Evolutionary conservation across 2,329 filamentous ascomycete species (phyloP), one percentile per base, ranked within the genome.

Genomic region (Chrysosporium queenslandicum): DNA sequence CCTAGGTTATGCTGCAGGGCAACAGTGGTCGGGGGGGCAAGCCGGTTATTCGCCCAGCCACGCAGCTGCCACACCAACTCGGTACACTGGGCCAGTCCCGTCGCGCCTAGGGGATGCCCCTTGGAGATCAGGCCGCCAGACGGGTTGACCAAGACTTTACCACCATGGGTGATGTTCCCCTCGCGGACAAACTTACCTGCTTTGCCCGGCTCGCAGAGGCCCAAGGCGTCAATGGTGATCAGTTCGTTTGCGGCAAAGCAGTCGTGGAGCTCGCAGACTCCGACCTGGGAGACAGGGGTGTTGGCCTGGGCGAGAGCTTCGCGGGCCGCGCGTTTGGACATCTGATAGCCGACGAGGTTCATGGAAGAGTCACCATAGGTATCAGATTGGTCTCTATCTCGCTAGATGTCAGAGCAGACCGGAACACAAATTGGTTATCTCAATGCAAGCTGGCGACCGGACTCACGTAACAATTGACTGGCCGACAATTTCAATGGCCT

Each of bases 221-320:
- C 62, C 1, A 65, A 45, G 1, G 55, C 58, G 21, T 65, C 63
- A 18, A 64, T 53, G 1, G 58, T 53, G 1, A 60, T 43, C 43
- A 65, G 45, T 53, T 63, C 59, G 47, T 65, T 65, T 4, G 62
- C 59, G 1, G 60, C 58, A 53, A 65, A 65, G 54, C 63, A 65
- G 54, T 65, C 63, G 40, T 65, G 63, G 6, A 65, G 55, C 51
- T 65, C 63, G 43, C 55, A 58, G 14, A 64, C 60, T 14, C 29
- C 50, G 12, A 65, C 53, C 18, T 63, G 53, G n/a, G 47, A 39
- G 8, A 57, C 48, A 12, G 54, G 25, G 1, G 59, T 52, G 2
- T 53, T 52, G 2, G 62, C 62, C 37, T 64, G 59, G 9, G 39
- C 53, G 46, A 61, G 49, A 2, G 60, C 62, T 7, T 51, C 58